Evolutionary conservation across 495 filamentous ascomycete species (phyloP), one percentile per base, ranked within the genome.

Genomic region (Podospora pseudocomata): DNA sequence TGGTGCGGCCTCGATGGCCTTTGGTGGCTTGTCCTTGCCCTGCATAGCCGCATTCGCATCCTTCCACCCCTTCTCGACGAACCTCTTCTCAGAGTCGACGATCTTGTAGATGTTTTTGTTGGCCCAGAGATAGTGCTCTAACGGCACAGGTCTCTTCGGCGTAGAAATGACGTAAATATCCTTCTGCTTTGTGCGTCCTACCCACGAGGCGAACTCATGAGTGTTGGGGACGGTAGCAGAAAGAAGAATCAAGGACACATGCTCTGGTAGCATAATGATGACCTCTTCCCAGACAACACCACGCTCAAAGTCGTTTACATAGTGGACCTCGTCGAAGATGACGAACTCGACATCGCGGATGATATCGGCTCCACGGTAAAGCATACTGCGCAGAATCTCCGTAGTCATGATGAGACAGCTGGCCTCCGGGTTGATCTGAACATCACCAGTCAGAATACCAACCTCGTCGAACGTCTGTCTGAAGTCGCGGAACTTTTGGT

Each of bases 251-350:
- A 99, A 81, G 2, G 96, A 95, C 59, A 98, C 92, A 80, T 98
- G 95, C 73, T 94, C 93, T 4, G 95, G 95, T 60, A 98, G 87
- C 96, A 99, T 98, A 74, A 99, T 99, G 74, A 99, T 99, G 68
- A 99, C 95, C 77, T 99, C 95, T 79, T 99, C 95, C 95, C 95
- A 99, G 7, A 99, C 95, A 0, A 99, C 95, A 70, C 95, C 95
- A 76, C 95, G 87, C 81, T 99, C 95, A n/a, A 88, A 84, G 74
- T 99, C 95, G 73, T 99, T 99, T 60, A 99, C 95, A 77, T 99
- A 99, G 78, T 99, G 95, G 4, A 99, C 95, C 76, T 99, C 95
- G 74, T 99, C 95, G 72, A 99, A 99, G 65, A 99, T 97, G 70
- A 99, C 96, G 77, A 96, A 99, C 71, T 99, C 95, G 34, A 99